Evolutionary conservation across 495 filamentous ascomycete species (phyloP), one percentile per base, ranked within the genome.

Genomic region (Aspergillus saccharolyticus): DNA sequence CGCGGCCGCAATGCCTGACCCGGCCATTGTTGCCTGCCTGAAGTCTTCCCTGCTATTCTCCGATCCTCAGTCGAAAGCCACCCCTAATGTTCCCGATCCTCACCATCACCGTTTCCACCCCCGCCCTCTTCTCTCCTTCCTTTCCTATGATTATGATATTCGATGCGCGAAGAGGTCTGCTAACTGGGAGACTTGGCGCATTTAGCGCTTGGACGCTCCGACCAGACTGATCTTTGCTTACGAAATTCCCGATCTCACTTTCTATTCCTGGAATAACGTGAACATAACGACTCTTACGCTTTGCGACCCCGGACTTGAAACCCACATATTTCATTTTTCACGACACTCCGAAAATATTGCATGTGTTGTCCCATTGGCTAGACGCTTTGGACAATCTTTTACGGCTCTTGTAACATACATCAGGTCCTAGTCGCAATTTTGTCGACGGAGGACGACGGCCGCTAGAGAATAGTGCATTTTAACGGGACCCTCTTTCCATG

Each of bases 141-240:
- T 42, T 22, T 33, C 44, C 22, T 17, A 57, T 52, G 53, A 28
- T 9, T 52, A 60, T 50, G 15, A 22, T 42, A 19, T 45, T 45
- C 18, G 24, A 52, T 19, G 20, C 45, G 22, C 25, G n/a, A 25
- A 43, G 17, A 49, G 17, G 42, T 48, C 56, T 59, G 66, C 73
- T 75, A 57, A 75, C 55, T 39, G 28, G 43, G 5, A 46, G 54
- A 28, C 43, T 59, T 18, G 51, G 42, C 14, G 55, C 24, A 42
- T 20, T 44, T 52, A 76, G 73, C 73, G 73, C 70, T 57, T 66
- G 67, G 48, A 64, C 70, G 70, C 67, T 68, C 68, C 61, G 59
- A 58, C 54, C 58, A 54, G 59, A 52, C 60, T 65, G 61, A 39
- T 55, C 24, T 57, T 20, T 18, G 43, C 55, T 48, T 42, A 21